phyloP scores from a whole-genome alignment of 495 filamentous ascomycete genomes.

The Staphylotrichum longicolle region DNA sequence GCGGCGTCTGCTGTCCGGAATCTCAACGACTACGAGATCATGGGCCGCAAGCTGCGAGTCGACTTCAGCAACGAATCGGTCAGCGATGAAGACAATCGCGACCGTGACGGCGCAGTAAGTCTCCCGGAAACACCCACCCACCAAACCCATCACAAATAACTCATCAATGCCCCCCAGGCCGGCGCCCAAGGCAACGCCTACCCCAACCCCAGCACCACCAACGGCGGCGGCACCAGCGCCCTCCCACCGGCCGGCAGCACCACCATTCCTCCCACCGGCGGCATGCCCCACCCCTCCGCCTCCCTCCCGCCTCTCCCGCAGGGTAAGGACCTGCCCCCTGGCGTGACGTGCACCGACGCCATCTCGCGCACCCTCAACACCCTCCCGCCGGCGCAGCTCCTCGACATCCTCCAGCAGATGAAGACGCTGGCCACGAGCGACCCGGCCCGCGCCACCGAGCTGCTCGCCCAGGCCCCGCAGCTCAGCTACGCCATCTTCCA shows the following conservation, averaged over 20 bases:
- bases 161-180: background rate
- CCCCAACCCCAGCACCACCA: conserved; percentile 22
- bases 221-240: conserved; percentile 19
- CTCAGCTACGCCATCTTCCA: conserved; percentile 96
- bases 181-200: conserved; percentile 15
- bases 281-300: conserved; percentile 20
- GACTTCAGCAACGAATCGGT: conserved; percentile 92
- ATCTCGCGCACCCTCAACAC: conserved; percentile 86
- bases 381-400: conserved; percentile 81
- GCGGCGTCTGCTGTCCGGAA: conserved; percentile 94
- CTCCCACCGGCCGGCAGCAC: conserved; percentile 29
- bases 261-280: conserved; percentile 16
- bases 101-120: conserved; percentile 31
- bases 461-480: conserved; percentile 86
- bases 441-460: conserved; percentile 78
- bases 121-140: background rate
- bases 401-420: conserved; percentile 94
- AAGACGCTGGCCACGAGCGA: conserved; percentile 79
- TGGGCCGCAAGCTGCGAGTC: conserved; percentile 90
- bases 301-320: conserved; percentile 76
- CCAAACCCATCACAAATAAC: background rate
- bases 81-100: conserved; percentile 60
- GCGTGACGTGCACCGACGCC: conserved; percentile 79
- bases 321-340: conserved; percentile 76
- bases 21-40: conserved; percentile 92